A percentile compares a stretch with the other conserved stretches of the same genome.
These are phyloP conservation scores for Irineochytrium annulatum DNA, from an alignment of 192 early-diverging fungal species.

Conservation along the genomic window DNA sequence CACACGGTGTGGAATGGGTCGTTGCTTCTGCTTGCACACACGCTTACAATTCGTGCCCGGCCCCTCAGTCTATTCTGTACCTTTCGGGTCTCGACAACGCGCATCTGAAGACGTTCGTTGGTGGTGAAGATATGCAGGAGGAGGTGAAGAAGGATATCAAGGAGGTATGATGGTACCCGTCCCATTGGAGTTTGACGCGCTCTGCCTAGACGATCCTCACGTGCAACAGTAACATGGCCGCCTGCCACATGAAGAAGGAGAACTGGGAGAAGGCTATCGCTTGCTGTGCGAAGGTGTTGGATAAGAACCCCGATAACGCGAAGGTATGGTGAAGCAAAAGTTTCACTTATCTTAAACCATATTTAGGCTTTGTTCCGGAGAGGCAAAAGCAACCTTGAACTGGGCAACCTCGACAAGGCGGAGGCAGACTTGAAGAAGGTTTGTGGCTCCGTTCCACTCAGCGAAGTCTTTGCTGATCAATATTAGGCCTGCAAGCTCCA, in stretches of 20 bases:
- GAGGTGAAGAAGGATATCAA: conserved; percentile 30
- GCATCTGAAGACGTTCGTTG: conserved; percentile 22
- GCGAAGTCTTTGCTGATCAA: too few species aligned
- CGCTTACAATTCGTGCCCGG: neutral
- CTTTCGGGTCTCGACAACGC: conserved; percentile 38
- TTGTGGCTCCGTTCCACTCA: too few species aligned
- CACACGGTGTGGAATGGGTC: neutral
- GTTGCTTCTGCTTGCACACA: neutral
- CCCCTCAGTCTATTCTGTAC: conserved; percentile 27
- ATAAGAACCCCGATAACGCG: conserved; percentile 29
- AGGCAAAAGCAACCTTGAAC: conserved; percentile 25
- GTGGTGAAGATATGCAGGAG: conserved; percentile 12
- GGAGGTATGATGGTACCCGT: conserved; percentile 16
- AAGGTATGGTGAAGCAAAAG: conserved; percentile 14
- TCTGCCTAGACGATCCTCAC: conserved; percentile 30
- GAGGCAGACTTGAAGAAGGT: conserved; percentile 37
- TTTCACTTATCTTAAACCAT: neutral
- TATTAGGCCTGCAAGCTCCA: too few species aligned
- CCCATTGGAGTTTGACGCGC: neutral
- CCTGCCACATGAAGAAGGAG: conserved; percentile 33
- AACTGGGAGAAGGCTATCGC: conserved; percentile 28
- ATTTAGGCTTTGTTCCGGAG: conserved; percentile 38
- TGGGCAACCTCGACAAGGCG: conserved; percentile 33
- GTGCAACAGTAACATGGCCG: conserved; percentile 46
- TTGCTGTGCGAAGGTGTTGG: conserved; percentile 33